Base-by-base conservation (phyloP, 805 yeast species). In the Ogataea henricii region DNA sequence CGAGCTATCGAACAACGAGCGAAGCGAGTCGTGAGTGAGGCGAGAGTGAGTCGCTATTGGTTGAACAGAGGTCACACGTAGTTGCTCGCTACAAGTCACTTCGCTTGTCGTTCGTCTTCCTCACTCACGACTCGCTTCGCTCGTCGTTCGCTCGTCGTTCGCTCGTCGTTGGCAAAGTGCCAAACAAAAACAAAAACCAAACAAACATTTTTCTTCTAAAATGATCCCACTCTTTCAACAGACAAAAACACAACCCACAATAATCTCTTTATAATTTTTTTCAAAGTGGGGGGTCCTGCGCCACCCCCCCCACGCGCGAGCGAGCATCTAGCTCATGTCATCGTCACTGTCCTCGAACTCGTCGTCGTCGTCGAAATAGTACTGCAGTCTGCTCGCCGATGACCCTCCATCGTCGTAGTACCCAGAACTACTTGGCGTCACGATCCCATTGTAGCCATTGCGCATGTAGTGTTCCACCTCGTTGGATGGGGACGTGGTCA, bases 381-480 rank as follows among this genome's bases (percentile, higher is more conserved):
- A 54, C 14, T 51, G 56, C 37, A 47, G 45, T 26, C 54, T 48
- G 43, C 52, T 50, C 22, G 52, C 51, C 12, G 54, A 53, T 18
- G 52, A 41, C 10, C 56, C 57, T 13, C 57, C 60, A 37, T 50
- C 59, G 40, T 58, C 56, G 38, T 58, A 52, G 35, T 53, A 56
- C 7, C 49, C 45, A 6, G 48, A 20, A 27, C 32, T 37, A 1
- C 36, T 33, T 4, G 51, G 51, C 45, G 56, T 45, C 47, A 22
- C 51, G 36, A 35, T 40, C 21, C 46, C 46, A 30, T 45, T 41
- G 42, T 64, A 65, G 6, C 71, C 71, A 27, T 51, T 53, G 49
- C 59, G 54, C 70, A 67, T 66, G 49, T 66, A 66, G 20, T 59
- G 49, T 49, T 68, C 72, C 20, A 57, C 60, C 43, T 65, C 70